Conservation (phyloP, 192 early-diverging fungal genomes). For the Kickxella alabastrina region DNA sequence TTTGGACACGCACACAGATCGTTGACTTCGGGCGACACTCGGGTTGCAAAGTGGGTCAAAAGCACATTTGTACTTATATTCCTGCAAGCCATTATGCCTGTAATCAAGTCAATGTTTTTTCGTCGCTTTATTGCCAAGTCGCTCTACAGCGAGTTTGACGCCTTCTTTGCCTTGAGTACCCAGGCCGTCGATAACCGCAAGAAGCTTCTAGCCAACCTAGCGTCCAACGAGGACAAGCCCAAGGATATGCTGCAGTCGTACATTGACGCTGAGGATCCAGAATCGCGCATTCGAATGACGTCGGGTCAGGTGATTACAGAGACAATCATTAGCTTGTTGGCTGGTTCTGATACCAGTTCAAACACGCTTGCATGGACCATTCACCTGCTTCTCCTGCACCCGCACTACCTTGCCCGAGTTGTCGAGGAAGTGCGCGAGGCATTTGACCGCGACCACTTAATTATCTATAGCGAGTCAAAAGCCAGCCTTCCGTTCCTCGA, state of each 20-base stretch:
- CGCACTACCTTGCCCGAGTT: slow-evolving; percentile 6
- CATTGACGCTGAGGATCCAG: too few relatives aligned
- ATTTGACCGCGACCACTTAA: too few relatives aligned
- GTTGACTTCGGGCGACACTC: too few relatives aligned
- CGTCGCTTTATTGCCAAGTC: slow-evolving; percentile 7
- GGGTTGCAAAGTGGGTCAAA: slow-evolving; percentile 31
- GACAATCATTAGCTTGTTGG: too few relatives aligned
- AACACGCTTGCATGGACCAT: too few relatives aligned
- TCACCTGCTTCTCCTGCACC: slow-evolving; percentile 35
- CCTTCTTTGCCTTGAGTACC: slow-evolving; percentile 19
- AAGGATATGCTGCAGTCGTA: slow-evolving; percentile 40
- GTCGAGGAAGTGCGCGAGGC: slow-evolving; percentile 15
- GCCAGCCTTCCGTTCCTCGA: slow-evolving; percentile 27
- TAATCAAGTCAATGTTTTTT: slow-evolving; percentile 16
- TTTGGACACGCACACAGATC: slow-evolving; percentile 33
- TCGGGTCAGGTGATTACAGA: too few relatives aligned
- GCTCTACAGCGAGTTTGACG: slow-evolving; percentile 11
- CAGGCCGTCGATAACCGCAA: slow-evolving; percentile 26
- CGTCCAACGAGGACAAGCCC: neutral
- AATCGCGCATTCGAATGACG: too few relatives aligned
- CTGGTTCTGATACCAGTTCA: too few relatives aligned
- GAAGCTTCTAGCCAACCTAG: neutral
- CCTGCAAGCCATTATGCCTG: slow-evolving; percentile 16
- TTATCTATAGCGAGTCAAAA: slow-evolving; percentile 21
- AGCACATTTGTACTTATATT: slow-evolving; percentile 27